Conservation (phyloP, 108 stramenopile genomes). For the Pinguiococcus pyrenoidosus region DNA sequence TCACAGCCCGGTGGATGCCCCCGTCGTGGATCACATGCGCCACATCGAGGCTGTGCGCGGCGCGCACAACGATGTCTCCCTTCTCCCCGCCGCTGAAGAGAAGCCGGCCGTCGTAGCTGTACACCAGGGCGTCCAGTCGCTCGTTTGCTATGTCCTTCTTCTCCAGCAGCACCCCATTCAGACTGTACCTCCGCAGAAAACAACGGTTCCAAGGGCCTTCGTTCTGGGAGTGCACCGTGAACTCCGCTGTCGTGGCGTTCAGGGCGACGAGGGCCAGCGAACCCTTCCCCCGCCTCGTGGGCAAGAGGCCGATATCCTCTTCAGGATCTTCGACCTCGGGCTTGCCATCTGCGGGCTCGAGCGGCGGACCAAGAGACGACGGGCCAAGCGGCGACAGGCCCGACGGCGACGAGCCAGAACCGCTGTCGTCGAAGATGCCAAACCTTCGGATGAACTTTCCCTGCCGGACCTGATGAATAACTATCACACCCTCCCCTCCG, state of each 20-base stretch:
- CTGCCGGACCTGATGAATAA: constrained; percentile 9
- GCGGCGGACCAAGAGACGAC: not conserved
- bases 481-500: constrained; percentile 3
- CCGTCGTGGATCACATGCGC: constrained; percentile 1
- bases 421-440: too few relatives aligned
- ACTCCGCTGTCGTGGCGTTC: constrained; percentile 3
- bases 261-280: not conserved
- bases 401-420: too few relatives aligned
- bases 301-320: constrained; percentile 3
- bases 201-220: constrained; percentile 9
- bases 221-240: constrained; percentile 8
- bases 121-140: constrained; percentile 4
- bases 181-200: constrained; percentile 6
- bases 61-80: constrained; percentile 7
- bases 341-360: constrained; percentile 13
- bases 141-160: not conserved
- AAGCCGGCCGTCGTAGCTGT: constrained; percentile 7
- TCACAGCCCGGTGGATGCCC: not conserved
- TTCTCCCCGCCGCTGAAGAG: constrained; percentile 11
- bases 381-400: not conserved
- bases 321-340: constrained; percentile 8
- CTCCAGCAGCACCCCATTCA: constrained; percentile 11
- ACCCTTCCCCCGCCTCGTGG: not conserved
- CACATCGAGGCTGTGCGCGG: constrained; percentile 7
- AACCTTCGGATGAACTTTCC: constrained; percentile 3